phyloP scores from a whole-genome alignment of 805 yeast genomes.

The Kodamaea neixiangensis region DNA sequence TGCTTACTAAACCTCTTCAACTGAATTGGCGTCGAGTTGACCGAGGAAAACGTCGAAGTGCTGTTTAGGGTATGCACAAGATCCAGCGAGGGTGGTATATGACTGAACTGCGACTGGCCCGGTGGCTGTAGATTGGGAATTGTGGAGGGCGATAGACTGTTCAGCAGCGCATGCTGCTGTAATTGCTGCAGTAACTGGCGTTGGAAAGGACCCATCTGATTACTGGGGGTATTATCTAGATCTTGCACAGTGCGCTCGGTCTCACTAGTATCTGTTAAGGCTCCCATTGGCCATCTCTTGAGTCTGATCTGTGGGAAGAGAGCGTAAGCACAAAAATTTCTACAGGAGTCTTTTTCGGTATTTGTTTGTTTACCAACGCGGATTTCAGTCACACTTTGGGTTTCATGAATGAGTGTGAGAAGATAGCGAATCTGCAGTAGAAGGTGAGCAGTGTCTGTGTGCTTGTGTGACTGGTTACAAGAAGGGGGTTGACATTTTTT shows the following conservation, averaged over 20 bases:
- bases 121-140: conserved; percentile 17
- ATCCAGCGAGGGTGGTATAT: conserved; percentile 7
- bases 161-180: conserved; percentile 1
- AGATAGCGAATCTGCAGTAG: background rate
- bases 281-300: conserved; percentile 1
- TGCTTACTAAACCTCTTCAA: background rate
- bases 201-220: background rate
- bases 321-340: background rate
- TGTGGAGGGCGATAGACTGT: conserved; percentile 3
- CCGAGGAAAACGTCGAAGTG: conserved; percentile 6
- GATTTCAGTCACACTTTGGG: background rate
- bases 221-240: background rate
- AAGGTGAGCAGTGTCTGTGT: background rate
- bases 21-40: conserved; percentile 4
- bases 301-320: background rate
- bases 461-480: background rate
- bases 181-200: conserved; percentile 2
- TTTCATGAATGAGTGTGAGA: background rate
- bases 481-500: no score
- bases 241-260: background rate
- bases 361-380: conserved; percentile 9
- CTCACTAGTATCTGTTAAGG: background rate
- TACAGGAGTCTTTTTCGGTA: conserved; percentile 6
- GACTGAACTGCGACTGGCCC: conserved; percentile 6
- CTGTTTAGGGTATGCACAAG: conserved; percentile 5